Evolutionary conservation across 2,329 filamentous ascomycete species (phyloP), one percentile per base, ranked within the genome.

Genomic region (Madurella fahalii): DNA sequence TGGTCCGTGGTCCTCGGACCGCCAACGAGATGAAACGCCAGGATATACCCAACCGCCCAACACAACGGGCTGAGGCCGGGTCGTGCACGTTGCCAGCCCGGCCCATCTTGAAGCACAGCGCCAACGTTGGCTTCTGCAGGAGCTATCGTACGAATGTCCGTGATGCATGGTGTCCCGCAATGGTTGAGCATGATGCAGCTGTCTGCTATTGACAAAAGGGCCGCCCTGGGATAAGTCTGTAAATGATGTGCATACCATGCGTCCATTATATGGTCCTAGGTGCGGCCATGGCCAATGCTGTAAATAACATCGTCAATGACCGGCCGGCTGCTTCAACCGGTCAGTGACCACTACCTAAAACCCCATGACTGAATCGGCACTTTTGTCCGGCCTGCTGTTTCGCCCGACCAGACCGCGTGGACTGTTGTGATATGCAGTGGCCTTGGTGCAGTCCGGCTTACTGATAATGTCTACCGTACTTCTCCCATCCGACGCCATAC

Each of bases 1-100:
- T 4, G 34, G 34, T 34, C 8, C 8, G 40, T 18, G 51, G 42
- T 54, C 43, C 32, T 46, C 25, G 16, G 4, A 15, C 11, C 4
- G 34, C 13, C 9, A 37, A 9, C 34, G 34, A 4, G 2, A 12
- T 30, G 54, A 56, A 52, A 56, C 54, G 42, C 30, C 31, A 30
- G 37, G 40, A 51, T 16, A 40, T 11, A 37, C 34, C 34, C 11
- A 20, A 50, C 54, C 54, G 50, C 51, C 51, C 50, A 40, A 40
- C 47, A 45, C 39, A 51, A 48, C 43, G 40, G 50, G 54, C n/a
- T 49, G 11, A 40, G 46, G 32, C 40, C 51, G 13, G 42, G 47
- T n/a, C 7, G 42, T 30, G 39, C n/a, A 18, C 16, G 40, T 1
- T 5, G 5, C 1, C 12, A 37, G 13, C 9, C 11, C 2, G 34